Percentiles rank a stretch among this genome's conserved stretches.
Evolutionary conservation across 257 asterid species (phyloP).

Genomic region (Agastache rugosa): DNA sequence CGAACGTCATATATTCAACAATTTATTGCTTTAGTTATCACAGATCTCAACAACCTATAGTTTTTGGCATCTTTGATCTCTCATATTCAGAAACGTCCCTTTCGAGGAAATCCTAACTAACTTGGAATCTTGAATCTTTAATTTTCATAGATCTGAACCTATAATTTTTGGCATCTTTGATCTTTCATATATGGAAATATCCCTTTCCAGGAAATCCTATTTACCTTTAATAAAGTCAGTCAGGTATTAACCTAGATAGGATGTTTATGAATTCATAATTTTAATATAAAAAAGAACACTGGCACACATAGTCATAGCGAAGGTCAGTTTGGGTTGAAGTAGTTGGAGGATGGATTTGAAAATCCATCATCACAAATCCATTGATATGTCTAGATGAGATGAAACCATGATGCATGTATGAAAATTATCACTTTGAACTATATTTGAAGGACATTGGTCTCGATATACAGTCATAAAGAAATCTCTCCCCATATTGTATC

Average conservation of each 20-base stretch:
- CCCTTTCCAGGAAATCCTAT: neutral
- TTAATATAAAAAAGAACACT: neutral
- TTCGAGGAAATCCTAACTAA: neutral
- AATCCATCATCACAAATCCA: neutral
- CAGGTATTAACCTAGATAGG: neutral
- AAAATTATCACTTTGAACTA: neutral
- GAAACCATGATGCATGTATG: neutral
- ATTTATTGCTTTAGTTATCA: neutral
- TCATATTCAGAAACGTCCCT: neutral
- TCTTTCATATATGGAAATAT: neutral
- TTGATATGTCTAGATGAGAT: neutral
- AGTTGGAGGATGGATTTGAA: neutral
- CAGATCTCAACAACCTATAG: neutral
- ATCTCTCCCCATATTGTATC: neutral
- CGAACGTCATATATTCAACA: neutral
- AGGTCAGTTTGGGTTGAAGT: neutral
- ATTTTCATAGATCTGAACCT: neutral
- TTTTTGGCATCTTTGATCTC: neutral
- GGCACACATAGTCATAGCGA: neutral
- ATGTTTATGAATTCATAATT: neutral
- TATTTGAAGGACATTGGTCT: neutral
- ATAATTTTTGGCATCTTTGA: neutral
- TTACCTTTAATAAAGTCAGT: neutral
- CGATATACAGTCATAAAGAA: neutral
- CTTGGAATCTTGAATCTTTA: neutral